Conservation (phyloP, 352 stramenopile genomes). For the Pythium aristosporum region DNA sequence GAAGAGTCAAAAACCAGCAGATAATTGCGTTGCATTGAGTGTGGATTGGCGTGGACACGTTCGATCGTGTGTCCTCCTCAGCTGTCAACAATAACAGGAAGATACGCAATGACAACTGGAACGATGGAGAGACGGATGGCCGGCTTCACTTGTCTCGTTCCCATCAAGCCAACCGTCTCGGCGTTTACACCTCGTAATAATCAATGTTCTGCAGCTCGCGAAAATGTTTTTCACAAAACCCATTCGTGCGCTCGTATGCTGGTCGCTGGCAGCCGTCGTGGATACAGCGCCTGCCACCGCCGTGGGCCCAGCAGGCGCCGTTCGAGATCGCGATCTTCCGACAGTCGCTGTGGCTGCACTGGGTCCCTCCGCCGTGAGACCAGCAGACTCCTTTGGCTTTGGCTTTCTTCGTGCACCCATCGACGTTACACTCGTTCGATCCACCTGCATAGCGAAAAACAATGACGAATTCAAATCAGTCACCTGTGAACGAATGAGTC, state of each 20-base stretch:
- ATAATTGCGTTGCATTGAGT: too few species aligned
- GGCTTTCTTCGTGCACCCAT: slow-evolving; percentile 33
- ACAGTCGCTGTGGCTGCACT: slow-evolving; percentile 30
- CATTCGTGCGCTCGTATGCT: slow-evolving; percentile 27
- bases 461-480: background rate
- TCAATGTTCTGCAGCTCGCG: slow-evolving; percentile 23
- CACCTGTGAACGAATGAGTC: too few species aligned
- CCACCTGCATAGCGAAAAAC: slow-evolving; percentile 33
- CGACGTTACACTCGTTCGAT: slow-evolving; percentile 37
- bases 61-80: too few species aligned
- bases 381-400: slow-evolving; percentile 48
- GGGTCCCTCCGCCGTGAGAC: slow-evolving; percentile 44
- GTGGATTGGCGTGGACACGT: too few species aligned
- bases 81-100: too few species aligned
- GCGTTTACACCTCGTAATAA: slow-evolving; percentile 11
- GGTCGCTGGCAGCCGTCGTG: slow-evolving; percentile 22
- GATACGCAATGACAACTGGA: too few species aligned
- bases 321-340: slow-evolving; percentile 26
- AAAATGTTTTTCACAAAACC: slow-evolving; percentile 19
- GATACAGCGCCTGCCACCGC: slow-evolving; percentile 18
- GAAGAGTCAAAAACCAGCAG: too few species aligned
- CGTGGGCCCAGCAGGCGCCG: slow-evolving; percentile 18
- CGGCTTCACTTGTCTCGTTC: too few species aligned
- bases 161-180: background rate
- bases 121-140: too few species aligned